Conservation (phyloP, 805 yeast genomes). For the Tetrapisispora arboricola region DNA sequence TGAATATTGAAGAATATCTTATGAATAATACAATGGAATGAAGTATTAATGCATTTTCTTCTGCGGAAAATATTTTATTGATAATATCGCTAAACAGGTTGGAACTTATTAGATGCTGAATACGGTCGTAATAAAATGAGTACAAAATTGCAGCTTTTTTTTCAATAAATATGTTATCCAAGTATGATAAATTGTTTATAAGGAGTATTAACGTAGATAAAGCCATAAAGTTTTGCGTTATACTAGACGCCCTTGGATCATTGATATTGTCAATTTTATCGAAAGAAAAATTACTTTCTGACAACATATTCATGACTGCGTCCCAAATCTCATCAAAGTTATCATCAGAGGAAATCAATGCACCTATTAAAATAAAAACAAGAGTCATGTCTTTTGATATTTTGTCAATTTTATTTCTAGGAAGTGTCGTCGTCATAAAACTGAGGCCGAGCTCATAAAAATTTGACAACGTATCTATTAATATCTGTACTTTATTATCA, state of each 20-base stretch:
- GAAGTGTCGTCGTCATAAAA: neutral
- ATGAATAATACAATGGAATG: neutral
- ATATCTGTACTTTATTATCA: constrained; percentile 2
- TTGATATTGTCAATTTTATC: neutral
- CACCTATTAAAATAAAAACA: neutral
- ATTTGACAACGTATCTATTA: constrained; percentile 1
- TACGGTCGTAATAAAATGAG: neutral
- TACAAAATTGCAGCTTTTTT: neutral
- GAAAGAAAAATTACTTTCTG: too few relatives aligned
- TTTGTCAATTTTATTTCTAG: neutral
- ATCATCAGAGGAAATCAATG: neutral
- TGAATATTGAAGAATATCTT: neutral
- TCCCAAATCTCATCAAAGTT: constrained; percentile 3
- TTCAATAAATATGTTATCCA: neutral
- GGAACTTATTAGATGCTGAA: neutral
- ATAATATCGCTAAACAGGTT: neutral
- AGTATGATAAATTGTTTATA: neutral
- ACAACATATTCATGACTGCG: neutral
- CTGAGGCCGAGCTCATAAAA: neutral
- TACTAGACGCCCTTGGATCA: neutral
- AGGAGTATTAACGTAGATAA: neutral
- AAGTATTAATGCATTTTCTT: neutral
- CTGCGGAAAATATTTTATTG: neutral
- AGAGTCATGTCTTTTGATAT: neutral
- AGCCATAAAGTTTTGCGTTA: neutral